Percentiles rank a stretch among this genome's conserved stretches.
Evolutionary conservation across 495 filamentous ascomycete species (phyloP).

Genomic region (Hypoxylon intermedium): DNA sequence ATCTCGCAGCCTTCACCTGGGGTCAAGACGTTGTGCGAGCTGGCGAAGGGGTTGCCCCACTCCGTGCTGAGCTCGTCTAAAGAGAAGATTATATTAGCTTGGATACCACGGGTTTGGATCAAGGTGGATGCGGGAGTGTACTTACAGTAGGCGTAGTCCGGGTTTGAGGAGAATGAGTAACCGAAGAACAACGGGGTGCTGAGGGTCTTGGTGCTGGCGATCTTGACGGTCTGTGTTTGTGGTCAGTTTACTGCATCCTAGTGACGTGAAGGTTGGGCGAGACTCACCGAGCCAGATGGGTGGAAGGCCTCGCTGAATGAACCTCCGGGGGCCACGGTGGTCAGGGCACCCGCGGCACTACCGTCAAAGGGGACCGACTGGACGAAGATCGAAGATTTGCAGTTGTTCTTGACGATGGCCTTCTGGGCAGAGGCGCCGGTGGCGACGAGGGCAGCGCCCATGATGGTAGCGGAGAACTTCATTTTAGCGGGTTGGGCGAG

Average conservation of each 20-base stretch:
- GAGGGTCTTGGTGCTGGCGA: constrained; percentile 47
- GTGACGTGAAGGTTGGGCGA: not conserved
- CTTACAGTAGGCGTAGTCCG: constrained; percentile 42
- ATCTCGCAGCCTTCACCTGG: constrained; percentile 28
- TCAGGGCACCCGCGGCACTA: constrained; percentile 29
- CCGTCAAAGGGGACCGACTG: constrained; percentile 43
- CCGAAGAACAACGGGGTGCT: constrained; percentile 43
- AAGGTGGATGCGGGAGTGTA: not conserved
- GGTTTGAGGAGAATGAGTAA: constrained; percentile 40
- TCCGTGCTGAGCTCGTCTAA: constrained; percentile 36
- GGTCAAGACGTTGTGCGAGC: constrained; percentile 22
- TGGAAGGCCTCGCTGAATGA: constrained; percentile 37
- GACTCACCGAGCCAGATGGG: constrained; percentile 39
- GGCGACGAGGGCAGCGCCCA: constrained; percentile 33
- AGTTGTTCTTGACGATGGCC: constrained; percentile 39
- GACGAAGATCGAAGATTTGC: constrained; percentile 31
- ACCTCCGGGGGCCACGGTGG: constrained; percentile 23
- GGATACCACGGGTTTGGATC: not conserved
- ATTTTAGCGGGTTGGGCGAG: constrained; percentile 13
- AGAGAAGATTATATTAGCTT: constrained; percentile 21
- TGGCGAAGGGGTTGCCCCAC: constrained; percentile 38
- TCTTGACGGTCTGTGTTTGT: constrained; percentile 44
- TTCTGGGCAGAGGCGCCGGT: constrained; percentile 36
- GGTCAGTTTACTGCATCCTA: constrained; percentile 13
- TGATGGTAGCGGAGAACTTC: constrained; percentile 32